Evolutionary conservation across 2,329 filamentous ascomycete genomes (phyloP).

Genomic region (Trichophyton rubrum): DNA sequence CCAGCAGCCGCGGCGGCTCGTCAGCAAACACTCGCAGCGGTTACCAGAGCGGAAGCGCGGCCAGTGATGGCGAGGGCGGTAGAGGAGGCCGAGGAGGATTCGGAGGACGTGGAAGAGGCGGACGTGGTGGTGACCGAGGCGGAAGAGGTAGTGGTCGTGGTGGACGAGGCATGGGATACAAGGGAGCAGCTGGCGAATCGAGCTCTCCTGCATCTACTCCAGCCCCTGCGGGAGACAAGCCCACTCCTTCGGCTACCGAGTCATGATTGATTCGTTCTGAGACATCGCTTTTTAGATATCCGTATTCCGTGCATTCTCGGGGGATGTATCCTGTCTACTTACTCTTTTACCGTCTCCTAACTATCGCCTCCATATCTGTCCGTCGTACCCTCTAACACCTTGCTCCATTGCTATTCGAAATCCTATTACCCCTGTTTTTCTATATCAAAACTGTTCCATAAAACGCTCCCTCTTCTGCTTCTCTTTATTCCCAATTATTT

Average conservation of each 20-base stretch:
- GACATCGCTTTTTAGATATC: neutral
- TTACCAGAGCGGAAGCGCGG: slow-evolving; percentile 70
- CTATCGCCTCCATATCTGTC: neutral
- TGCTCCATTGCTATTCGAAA: neutral
- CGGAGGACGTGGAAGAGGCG: slow-evolving; percentile 41
- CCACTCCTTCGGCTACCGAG: neutral
- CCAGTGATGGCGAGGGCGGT: slow-evolving; percentile 59
- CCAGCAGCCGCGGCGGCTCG: slow-evolving; percentile 49
- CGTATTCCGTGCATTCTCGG: slow-evolving; percentile 2
- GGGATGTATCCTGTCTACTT: neutral
- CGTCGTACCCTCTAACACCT: neutral
- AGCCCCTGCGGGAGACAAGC: slow-evolving; percentile 7
- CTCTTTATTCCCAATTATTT: neutral
- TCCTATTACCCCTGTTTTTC: slow-evolving; percentile 2
- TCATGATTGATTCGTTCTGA: neutral
- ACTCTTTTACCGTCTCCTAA: neutral
- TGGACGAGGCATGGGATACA: slow-evolving; percentile 41
- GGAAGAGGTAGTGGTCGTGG: slow-evolving; percentile 43
- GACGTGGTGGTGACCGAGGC: slow-evolving; percentile 44
- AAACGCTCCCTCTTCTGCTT: neutral
- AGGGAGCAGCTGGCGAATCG: slow-evolving; percentile 9
- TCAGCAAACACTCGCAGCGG: slow-evolving; percentile 54
- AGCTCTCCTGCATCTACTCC: slow-evolving; percentile 8
- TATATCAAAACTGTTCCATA: neutral
- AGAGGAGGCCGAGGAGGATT: slow-evolving; percentile 49